Base-by-base conservation (phyloP, 228 moss, liverwort and hornwort species). In the Sphagnum magellanicum region DNA sequence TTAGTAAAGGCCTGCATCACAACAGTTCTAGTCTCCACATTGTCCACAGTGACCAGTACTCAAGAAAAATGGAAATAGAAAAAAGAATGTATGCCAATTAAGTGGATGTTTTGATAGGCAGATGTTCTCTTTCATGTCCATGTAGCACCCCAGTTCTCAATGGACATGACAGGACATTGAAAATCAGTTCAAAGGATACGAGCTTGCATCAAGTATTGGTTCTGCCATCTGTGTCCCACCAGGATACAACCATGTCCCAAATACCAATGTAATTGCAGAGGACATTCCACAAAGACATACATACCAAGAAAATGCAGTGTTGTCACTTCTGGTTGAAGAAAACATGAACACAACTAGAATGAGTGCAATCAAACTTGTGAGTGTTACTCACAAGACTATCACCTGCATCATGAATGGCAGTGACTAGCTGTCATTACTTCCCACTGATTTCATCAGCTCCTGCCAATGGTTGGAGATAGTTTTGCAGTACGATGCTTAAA, bases 131-230 rank as follows among this genome's bases (percentile, higher is more conserved):
- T 59, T 11, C 59, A 11, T 59, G 15, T 59, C 12, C 15, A 15
- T 59, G 65, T 6, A 16, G 14, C 67, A 65, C 15, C 10, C 48
- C 49, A n/a, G 55, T 50, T 59, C 70, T 71, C 46, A 10, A 10
- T 13, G n/a, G 11, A 8, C 48, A 47, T 52, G 50, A 16, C 49
- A n/a, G 13, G 7, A 32, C 32, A 32, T 32, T 2, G 32, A 3
- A 32, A 32, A 1, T 32, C 32, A 32, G 32, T 32, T 32, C 32
- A 32, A 50, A 83, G 82, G 79, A 83, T 83, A 83, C 82, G 64
- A 67, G 78, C 91, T 80, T 65, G 90, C 88, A 16, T 74, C 82
- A 59, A 93, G 65, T 48, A 98, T 79, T 50, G 98, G 98, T 48
- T 86, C 87, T 51, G 79, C 82, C 68, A 90, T 87, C 74, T 91